Base-by-base conservation (phyloP, 345 rosid species). In the Euphorbia tirucalli region DNA sequence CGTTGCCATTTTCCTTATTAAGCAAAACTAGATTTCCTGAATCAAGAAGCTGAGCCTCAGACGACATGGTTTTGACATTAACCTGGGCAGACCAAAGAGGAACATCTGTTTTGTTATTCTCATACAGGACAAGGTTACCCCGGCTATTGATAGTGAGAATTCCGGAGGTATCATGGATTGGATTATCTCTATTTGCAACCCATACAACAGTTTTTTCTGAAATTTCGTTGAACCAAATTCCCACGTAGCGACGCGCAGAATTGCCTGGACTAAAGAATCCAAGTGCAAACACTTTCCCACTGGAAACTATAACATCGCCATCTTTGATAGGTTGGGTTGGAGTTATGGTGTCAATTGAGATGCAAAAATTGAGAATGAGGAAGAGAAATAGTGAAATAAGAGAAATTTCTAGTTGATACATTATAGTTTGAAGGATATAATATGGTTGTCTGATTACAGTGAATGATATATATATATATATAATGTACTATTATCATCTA, bases 21-120 rank as follows among this genome's bases (percentile, higher is more conserved):
- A 52, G 22, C 43, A 77, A 50, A 7, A 80, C 54, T 0, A 79
- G 66, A 69, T 79, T 83, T 32, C 85, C 83, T 22, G 79, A 50
- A 58, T 77, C 83, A 46, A 61, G 65, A 4, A 83, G 77, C 77
- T 25, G 82, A 41, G 71, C 80, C 13, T 30, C 15, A 55, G 25
- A 19, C 15, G 70, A 54, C 2, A 70, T 37, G 5, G 62, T 28
- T 11, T 65, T 37, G 27, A 61, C 21, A 52, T 52, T 52, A 21
- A 11, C 57, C 18, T 60, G 27, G 3, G 70, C 11, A 13, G 60
- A 77, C 76, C 76, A 72, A 19, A 66, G 5, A 16, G 57, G 32
- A 31, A 44, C 31, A 24, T 5, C 18, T 15, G 50, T 54, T 49
- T 30, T 48, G 22, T 63, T 70, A 3, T 55, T 27, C 1, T 32